phyloP scores from a whole-genome alignment of 2,329 filamentous ascomycete species.

The Immersiporthe knoxdaviesiana region DNA sequence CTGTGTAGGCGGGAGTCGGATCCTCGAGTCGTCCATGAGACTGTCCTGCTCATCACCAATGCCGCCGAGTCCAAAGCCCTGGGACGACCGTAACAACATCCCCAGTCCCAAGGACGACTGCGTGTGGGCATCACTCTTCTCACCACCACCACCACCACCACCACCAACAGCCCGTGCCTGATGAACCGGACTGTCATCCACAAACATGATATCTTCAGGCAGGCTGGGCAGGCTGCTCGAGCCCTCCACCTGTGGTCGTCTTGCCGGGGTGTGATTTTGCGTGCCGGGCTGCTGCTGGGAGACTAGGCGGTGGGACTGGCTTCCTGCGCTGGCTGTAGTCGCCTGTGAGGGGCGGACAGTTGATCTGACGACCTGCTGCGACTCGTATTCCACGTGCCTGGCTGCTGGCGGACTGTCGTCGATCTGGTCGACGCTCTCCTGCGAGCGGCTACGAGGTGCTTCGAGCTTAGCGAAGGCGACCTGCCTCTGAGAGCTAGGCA shows the following conservation, averaged over 20 bases:
- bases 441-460: slow-evolving; percentile 13
- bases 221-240: slow-evolving; percentile 32
- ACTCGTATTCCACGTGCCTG: not conserved
- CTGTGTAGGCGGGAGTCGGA: slow-evolving; percentile 39
- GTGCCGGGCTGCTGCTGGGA: slow-evolving; percentile 1
- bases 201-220: slow-evolving; percentile 25
- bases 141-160: too few relatives aligned
- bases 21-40: slow-evolving; percentile 44
- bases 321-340: slow-evolving; percentile 46
- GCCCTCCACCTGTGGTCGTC: slow-evolving; percentile 32
- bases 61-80: slow-evolving; percentile 51
- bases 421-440: slow-evolving; percentile 14
- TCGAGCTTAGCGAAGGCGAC: slow-evolving; percentile 20
- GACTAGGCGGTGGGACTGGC: slow-evolving; percentile 32
- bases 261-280: slow-evolving; percentile 35
- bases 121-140: not conserved
- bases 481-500: not conserved
- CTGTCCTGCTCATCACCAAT: slow-evolving; percentile 40
- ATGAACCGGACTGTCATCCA: slow-evolving; percentile 33
- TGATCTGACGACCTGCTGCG: slow-evolving; percentile 10
- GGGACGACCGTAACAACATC: slow-evolving; percentile 46
- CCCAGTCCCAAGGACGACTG: slow-evolving; percentile 34
- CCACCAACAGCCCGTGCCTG: slow-evolving; percentile 27
- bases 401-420: slow-evolving; percentile 15
- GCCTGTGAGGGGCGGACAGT: slow-evolving; percentile 47